Base-by-base conservation (phyloP, 768 basidiomycete species). In the Lactifluus hygrophoroides region DNA sequence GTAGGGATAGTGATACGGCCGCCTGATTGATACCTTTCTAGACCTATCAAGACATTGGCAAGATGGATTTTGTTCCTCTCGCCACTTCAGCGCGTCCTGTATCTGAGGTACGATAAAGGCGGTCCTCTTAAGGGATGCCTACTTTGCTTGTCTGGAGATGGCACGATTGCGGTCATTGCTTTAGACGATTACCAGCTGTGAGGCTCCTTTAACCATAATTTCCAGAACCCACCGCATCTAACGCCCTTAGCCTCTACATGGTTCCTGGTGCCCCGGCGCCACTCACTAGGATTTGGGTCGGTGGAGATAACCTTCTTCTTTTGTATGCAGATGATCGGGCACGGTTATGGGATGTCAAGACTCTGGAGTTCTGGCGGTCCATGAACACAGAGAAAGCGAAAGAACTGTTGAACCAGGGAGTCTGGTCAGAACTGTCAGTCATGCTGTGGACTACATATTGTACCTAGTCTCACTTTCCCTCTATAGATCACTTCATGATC, bases 271-370 rank as follows among this genome's bases (percentile, higher is more conserved):
- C 91, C 1, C 77, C 80, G 17, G 79, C 83, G 0, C 81, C 84
- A 0, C 74, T 97, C 19, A 71, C 73, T 35, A 70, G 77, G 45
- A 69, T 95, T 16, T 90, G 82, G 65, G 69, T 90, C 8, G 76
- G 81, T 11, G 83, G 78, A 16, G 79, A 86, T 54, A 85, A 90
- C 57, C 69, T 96, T 28, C 67, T 96, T 51, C 72, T 94, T 6
- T 70, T 87, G 1, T 97, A 97, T 69, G 75, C 75, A 3, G 84
- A 89, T 60, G 83, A 80, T 2, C 81, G 85, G 54, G 90, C 88
- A 1, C 77, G 96, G 42, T 71, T 94, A 2, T 99, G 96, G 93
- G 90, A 97, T 65, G 74, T 85, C 16, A 81, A 82, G 60, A 87
- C 85, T 0, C 79, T 80, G 56, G 94, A 96, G 65, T 86, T 98